Evolutionary conservation across 441 rosid species (phyloP), one percentile per base, ranked within the genome.

Genomic region (Metrosideros polymorpha): DNA sequence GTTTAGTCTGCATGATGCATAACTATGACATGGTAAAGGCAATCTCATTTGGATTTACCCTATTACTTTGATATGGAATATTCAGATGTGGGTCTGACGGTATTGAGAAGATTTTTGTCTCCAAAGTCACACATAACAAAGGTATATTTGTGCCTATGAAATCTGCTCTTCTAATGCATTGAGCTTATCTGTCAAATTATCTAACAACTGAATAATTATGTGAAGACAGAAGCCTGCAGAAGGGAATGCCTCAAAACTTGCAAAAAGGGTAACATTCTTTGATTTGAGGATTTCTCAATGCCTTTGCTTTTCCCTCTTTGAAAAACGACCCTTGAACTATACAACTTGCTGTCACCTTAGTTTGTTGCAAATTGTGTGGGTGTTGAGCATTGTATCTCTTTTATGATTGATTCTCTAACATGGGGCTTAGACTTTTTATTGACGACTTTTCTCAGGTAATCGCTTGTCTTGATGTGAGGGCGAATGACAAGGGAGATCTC

Each of bases 401-500:
- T 6, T 30, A 32, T 32, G 12, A 30, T 63, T 32, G 47, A 43
- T 84, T 77, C 42, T 57, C 56, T 77, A 66, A 54, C 22, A 29
- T 82, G 49, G 75, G 35, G 47, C n/a, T 22, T 6, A 25, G 24
- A 39, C 55, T 12, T 3, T 43, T 52, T 12, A 12, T 32, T 57
- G 85, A 63, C 2, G 5, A 18, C n/a, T 84, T 32, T 14, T 89
- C 83, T 87, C 89, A 94, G 95, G 95, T 98, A 87, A 95, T 98
- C 90, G 98, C 99, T 92, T 98, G 99, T 90, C 98, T 98, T 91
- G 99, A 98, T 93, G 99, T 98, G 90, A 96, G 99, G 90, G 71
- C 95, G 83, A 96, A 98, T 88, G 99, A 98, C 89, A 89, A 94
- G 86, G 96, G 98, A 89, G 99, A 98, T 92, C 99, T 98, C 87